Evolutionary conservation across 164 flowering plant species (phyloP), one percentile per base, ranked within the genome.

Genomic region (Nymphaea colorata): DNA sequence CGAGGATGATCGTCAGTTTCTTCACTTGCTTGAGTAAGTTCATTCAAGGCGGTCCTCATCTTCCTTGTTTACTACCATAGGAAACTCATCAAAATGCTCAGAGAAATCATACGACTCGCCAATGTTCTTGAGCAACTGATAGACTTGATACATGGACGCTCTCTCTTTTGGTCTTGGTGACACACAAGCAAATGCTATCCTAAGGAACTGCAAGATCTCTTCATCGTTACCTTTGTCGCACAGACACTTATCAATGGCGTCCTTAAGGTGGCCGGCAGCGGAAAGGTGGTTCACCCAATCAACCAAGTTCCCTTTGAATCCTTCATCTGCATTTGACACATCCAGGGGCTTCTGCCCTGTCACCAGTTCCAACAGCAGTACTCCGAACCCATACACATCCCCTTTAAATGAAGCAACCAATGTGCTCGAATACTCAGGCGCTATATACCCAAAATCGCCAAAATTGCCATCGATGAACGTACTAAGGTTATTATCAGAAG

Each of bases 351-450:
- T 87, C 69, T 79, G 80, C 44, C 87, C 89, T 3, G 89, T 85
- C 4, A 77, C 85, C 81, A 87, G 66, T 75, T 87, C 91, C 53
- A 87, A 68, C 60, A 87, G 83, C 70, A 87, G 84, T 45, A 87
- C 78, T 18, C 91, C 91, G 70, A 87, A 85, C 8, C 89, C 82
- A 73, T 87, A 85, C 61, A 85, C 89, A 70, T 85, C 91, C 4
- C 91, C 89, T 74, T 85, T 81, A 67, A 77, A 66, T 0, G 91
- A 85, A 2, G 87, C 81, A 60, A 83, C 81, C 82, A 83, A 76
- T 6, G 88, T 84, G 78, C 84, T 83, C 3, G 85, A 62, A 63
- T 80, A 82, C 75, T 86, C 91, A 0, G 91, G 91, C 44, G 88
- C 86, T 17, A 87, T 82, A 72, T 87, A 87, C 55, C 89, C 91